Evolutionary conservation across 2,329 filamentous ascomycete species (phyloP).

Genomic region (Davidsoniella eucalypti): DNA sequence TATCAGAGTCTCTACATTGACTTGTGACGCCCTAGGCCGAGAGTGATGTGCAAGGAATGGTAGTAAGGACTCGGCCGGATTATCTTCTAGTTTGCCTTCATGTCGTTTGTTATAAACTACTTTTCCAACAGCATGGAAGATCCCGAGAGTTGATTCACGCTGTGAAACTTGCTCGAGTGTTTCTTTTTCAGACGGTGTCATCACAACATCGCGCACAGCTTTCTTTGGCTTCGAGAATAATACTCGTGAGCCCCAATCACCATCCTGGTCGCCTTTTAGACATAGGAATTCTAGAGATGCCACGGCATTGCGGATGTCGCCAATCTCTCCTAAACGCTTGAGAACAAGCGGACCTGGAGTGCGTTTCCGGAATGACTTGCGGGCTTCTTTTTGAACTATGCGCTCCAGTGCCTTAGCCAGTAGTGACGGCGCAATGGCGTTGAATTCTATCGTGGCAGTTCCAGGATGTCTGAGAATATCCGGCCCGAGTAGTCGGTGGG

Average conservation of each 20-base stretch:
- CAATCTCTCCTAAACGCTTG: conserved; percentile 65
- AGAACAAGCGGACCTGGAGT: conserved; percentile 67
- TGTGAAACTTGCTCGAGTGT: conserved; percentile 69
- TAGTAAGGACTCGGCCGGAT: conserved; percentile 36
- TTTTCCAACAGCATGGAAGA: conserved; percentile 92
- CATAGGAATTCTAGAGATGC: conserved; percentile 87
- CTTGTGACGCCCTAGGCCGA: conserved; percentile 46
- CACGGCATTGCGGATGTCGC: conserved; percentile 84
- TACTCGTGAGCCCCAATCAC: conserved; percentile 60
- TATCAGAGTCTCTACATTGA: conserved; percentile 59
- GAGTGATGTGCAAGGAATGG: conserved; percentile 38
- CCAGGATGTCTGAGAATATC: conserved; percentile 71
- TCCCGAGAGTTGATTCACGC: conserved; percentile 75
- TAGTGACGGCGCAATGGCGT: conserved; percentile 72
- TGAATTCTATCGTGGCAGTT: conserved; percentile 75
- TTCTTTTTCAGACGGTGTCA: conserved; percentile 66
- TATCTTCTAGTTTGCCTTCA: conserved; percentile 1
- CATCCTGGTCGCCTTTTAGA: conserved; percentile 48
- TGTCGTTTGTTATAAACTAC: conserved; percentile 86
- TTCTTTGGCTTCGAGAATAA: conserved; percentile 54
- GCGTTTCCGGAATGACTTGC: conserved; percentile 55
- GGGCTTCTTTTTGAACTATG: conserved; percentile 70
- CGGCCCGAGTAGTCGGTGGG: conserved; percentile 73
- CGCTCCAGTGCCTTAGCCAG: conserved; percentile 71
- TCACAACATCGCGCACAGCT: conserved; percentile 35